Percentiles rank a stretch among this genome's conserved stretches.
Evolutionary conservation across 2,329 filamentous ascomycete species (phyloP).

Genomic region (Venturia carpophila): DNA sequence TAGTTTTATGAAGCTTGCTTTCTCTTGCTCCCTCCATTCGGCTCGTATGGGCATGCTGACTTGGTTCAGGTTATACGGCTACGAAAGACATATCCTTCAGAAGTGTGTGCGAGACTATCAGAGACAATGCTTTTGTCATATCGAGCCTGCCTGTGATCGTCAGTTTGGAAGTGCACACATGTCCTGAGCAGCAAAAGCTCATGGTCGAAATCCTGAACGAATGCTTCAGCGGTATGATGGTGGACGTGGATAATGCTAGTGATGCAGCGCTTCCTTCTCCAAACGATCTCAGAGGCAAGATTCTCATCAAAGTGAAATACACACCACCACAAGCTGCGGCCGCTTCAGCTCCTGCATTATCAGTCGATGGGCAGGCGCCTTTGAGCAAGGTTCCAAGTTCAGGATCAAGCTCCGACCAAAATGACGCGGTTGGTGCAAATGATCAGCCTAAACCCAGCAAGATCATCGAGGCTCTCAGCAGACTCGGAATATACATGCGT

Average conservation of each 20-base stretch:
- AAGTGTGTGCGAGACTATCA: slow-evolving; percentile 73
- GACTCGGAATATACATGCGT: slow-evolving; percentile 76
- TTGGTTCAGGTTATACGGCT: slow-evolving; percentile 57
- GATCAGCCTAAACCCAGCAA: slow-evolving; percentile 42
- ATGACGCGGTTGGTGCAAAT: slow-evolving; percentile 21
- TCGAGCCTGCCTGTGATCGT: slow-evolving; percentile 76
- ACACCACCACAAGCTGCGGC: slow-evolving; percentile 25
- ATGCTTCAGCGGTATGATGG: slow-evolving; percentile 68
- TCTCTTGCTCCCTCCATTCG: background rate
- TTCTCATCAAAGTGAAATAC: slow-evolving; percentile 51
- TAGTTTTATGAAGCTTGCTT: background rate
- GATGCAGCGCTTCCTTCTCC: slow-evolving; percentile 54
- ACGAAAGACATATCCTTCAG: slow-evolving; percentile 82
- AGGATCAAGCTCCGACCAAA: slow-evolving; percentile 33
- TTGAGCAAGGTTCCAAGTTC: slow-evolving; percentile 26
- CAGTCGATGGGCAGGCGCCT: slow-evolving; percentile 7
- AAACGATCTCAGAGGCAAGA: slow-evolving; percentile 68
- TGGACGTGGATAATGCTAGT: slow-evolving; percentile 38
- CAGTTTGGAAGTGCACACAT: slow-evolving; percentile 84
- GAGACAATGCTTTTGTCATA: slow-evolving; percentile 66
- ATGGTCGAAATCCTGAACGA: slow-evolving; percentile 95
- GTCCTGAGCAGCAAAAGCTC: slow-evolving; percentile 71
- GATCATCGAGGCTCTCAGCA: slow-evolving; percentile 64
- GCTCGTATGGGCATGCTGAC: slow-evolving; percentile 7
- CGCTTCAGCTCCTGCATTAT: background rate